Base-by-base conservation (phyloP, 441 rosid species). In the Gossypium trilobum region DNA sequence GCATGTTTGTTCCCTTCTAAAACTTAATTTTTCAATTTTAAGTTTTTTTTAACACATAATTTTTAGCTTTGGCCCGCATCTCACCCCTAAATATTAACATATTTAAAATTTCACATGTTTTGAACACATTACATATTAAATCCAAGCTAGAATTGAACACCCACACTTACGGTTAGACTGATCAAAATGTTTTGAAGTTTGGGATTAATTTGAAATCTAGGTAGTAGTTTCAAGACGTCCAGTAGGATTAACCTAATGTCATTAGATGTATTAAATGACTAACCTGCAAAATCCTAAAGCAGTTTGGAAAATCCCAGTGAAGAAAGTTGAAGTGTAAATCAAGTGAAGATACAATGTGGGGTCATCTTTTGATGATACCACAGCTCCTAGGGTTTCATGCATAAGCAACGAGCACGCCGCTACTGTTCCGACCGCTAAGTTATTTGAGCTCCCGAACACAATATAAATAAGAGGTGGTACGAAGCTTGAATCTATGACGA, bases 391-490 rank as follows among this genome's bases (percentile, higher is more conserved):
- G 7, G 84, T 86, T 5, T 87, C 77, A 0, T 85, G 44, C 0
- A 91, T 74, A 0, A 93, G 84, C 77, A 93, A 74, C 2, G 98
- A 91, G 19, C 86, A 77, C 1, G 96, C 92, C 0, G 98, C 98
- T 13, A 91, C 92, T 3, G 96, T 88, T 10, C 97, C 98, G 22
- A 91, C 87, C 0, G 93, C 98, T 0, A 93, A 22, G 71, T 91
- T 85, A 75, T 85, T 90, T 10, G 98, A 91, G 80, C 91, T 90
- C 25, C 98, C 98, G 4, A 93, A 81, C 7, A 91, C 27, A 0
- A 96, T 88, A 46, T 93, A 93, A 7, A 91, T 69, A n/a, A 93
- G 75, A 0, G 97, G 93, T 14, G 98, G 97, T 42, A 91, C 77
- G 67, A 93, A 93, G 73, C 98, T 91, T 11, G 95, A 88, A 84